These are phyloP conservation scores for Panicum miliaceum DNA, from an alignment of 176 grass and related monocot genomes.

Conservation along the genomic window DNA sequence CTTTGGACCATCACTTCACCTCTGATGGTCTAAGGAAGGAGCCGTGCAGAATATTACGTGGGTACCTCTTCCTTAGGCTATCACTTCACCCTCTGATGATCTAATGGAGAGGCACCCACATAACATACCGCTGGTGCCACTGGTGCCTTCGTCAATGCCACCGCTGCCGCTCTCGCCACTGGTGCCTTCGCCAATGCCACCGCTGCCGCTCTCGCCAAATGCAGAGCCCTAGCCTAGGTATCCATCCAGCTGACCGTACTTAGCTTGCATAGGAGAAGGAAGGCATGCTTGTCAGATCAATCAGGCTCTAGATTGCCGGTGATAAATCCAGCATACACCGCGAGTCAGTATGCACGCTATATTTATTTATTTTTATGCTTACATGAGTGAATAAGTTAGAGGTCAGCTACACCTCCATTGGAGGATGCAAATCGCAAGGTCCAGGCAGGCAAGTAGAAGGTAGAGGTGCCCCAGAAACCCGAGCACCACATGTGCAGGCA, in stretches of 20 bases:
- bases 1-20: too few species aligned
- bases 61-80: too few species aligned
- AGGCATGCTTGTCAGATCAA: conserved; percentile 1
- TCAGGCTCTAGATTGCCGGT: background rate
- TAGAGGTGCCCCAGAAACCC: background rate
- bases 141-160: too few species aligned
- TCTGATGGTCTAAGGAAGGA: too few species aligned
- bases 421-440: conserved; percentile 10
- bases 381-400: background rate
- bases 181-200: too few species aligned
- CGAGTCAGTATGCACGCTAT: too few species aligned
- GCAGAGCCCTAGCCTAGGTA: background rate
- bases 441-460: background rate
- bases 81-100: too few species aligned
- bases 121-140: too few species aligned
- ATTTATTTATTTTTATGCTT: background rate
- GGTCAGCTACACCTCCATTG: background rate
- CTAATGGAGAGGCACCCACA: too few species aligned
- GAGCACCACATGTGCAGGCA: conserved; percentile 8
- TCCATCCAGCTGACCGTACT: background rate
- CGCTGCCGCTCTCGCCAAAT: too few species aligned
- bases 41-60: too few species aligned
- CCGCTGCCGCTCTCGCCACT: too few species aligned
- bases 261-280: background rate
- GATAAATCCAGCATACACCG: background rate